Evolutionary conservation across 2,329 filamentous ascomycete species (phyloP).

Genomic region (Metarhizium anisopliae): DNA sequence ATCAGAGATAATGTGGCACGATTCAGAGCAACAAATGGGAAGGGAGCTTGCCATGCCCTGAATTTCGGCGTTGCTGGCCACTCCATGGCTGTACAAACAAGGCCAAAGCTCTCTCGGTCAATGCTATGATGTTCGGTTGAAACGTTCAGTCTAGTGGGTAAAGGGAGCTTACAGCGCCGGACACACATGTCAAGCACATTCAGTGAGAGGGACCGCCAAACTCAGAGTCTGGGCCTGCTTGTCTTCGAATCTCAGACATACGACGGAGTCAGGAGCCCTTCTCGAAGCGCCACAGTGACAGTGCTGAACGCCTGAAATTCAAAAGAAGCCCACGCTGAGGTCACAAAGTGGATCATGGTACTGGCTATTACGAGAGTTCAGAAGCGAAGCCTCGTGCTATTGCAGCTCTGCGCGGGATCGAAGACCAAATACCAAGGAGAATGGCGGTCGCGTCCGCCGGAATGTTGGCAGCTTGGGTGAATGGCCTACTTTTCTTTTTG

Average conservation of each 20-base stretch:
- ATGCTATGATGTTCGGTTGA: neutral
- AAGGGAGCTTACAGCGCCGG: neutral
- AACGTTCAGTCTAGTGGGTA: neutral
- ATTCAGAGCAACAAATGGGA: neutral
- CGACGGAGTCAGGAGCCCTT: neutral
- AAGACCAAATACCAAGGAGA: neutral
- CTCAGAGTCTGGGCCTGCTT: neutral
- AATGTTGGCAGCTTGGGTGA: neutral
- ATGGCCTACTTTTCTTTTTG: neutral
- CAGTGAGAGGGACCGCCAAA: neutral
- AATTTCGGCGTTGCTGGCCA: neutral
- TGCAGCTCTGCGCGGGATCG: neutral
- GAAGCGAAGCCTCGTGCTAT: neutral
- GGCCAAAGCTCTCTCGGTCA: neutral
- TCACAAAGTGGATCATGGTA: neutral
- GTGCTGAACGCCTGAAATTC: neutral
- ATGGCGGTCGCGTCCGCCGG: neutral
- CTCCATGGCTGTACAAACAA: neutral
- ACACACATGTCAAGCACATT: neutral
- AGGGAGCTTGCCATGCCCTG: neutral
- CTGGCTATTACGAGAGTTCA: neutral
- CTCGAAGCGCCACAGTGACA: neutral
- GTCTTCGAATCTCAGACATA: neutral
- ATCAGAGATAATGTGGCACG: neutral
- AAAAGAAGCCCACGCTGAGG: neutral